These are phyloP conservation scores for Globisporangium megalacanthum DNA, from an alignment of 352 stramenopile species.

Conservation along the genomic window DNA sequence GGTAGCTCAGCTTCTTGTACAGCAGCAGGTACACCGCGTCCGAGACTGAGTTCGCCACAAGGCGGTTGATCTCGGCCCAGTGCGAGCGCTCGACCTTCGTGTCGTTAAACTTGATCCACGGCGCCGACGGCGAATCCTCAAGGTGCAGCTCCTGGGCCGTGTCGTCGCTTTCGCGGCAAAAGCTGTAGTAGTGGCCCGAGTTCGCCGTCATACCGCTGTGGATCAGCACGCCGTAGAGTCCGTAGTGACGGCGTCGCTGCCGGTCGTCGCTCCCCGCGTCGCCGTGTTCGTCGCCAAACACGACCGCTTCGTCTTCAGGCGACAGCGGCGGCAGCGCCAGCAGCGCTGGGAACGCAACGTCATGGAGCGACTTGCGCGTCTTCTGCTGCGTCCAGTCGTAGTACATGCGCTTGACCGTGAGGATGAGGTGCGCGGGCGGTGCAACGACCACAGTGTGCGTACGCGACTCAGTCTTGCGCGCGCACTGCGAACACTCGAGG, in stretches of 20 bases:
- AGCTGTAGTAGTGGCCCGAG: conserved; percentile 90
- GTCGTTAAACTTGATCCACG: conserved; percentile 92
- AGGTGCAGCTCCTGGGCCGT: conserved; percentile 66
- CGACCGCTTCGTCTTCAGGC: conserved; percentile 43
- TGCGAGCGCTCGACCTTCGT: conserved; percentile 70
- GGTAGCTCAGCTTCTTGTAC: conserved; percentile 83
- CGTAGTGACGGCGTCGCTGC: conserved; percentile 59
- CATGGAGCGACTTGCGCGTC: conserved; percentile 81
- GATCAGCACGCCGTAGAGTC: conserved; percentile 86
- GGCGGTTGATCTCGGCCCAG: conserved; percentile 80
- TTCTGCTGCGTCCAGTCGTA: conserved; percentile 88
- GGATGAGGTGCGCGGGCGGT: conserved; percentile 78
- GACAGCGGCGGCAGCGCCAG: conserved; percentile 65
- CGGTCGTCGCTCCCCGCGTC: conserved; percentile 13
- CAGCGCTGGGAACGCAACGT: conserved; percentile 69
- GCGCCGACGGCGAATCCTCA: conserved; percentile 66
- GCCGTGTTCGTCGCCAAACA: conserved; percentile 15
- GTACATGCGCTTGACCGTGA: conserved; percentile 88
- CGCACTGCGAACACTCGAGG: conserved; percentile 62
- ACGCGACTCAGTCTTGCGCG: conserved; percentile 74
- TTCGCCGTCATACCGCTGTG: conserved; percentile 87
- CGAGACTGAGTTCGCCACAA: conserved; percentile 73
- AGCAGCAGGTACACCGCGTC: conserved; percentile 87
- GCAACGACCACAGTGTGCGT: conserved; percentile 77
- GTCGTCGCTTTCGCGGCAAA: conserved; percentile 77